Conservation (phyloP, 129 eudicot species). For the Tagetes erecta region DNA sequence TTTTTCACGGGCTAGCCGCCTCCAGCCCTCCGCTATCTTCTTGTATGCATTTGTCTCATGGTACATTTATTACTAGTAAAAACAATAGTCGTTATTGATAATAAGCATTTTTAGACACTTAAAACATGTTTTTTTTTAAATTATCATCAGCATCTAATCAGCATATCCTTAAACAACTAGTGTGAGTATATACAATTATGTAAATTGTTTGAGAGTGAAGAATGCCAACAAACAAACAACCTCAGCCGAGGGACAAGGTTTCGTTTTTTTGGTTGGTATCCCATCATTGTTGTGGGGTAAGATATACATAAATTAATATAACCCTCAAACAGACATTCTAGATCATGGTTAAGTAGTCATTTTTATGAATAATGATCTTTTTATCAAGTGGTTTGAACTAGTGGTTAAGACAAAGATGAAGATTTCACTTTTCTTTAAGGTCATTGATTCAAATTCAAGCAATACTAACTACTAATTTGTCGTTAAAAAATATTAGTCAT, state of each 20-base stretch:
- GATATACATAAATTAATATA: no score
- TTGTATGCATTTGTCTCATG: no score
- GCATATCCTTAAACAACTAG: background rate
- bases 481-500: no score
- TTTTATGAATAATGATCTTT: no score
- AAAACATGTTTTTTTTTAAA: background rate
- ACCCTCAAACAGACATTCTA: background rate
- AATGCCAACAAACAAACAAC: background rate
- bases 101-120: background rate
- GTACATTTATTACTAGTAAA: background rate
- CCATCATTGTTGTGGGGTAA: constrained; percentile 20
- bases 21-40: no score
- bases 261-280: constrained; percentile 29
- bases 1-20: no score
- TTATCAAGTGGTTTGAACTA: no score
- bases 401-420: no score
- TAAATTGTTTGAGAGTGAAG: background rate
- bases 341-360: no score
- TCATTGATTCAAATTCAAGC: no score
- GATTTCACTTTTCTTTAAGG: no score
- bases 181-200: constrained; percentile 1
- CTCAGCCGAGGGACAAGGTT: background rate
- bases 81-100: background rate
- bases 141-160: background rate
- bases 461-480: no score